Evolutionary conservation across 2,329 filamentous ascomycete species (phyloP).

Genomic region (Tolypocladium ophioglossoides): DNA sequence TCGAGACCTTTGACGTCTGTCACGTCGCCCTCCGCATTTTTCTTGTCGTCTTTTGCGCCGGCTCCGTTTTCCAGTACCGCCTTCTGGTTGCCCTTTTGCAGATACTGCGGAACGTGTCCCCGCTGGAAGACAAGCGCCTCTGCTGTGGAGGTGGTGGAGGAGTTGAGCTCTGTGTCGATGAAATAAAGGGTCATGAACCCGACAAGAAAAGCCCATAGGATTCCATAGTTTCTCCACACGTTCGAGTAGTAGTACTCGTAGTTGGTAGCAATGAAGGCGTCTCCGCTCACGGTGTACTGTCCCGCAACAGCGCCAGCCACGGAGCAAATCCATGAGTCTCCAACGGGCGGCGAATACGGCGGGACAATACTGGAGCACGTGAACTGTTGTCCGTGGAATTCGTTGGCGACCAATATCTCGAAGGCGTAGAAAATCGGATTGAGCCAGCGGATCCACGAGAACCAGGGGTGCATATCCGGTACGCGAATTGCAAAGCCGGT

Average conservation of each 20-base stretch:
- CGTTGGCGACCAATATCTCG: conserved; percentile 62
- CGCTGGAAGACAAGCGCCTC: conserved; percentile 60
- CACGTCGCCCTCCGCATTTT: conserved; percentile 4
- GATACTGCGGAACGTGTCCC: conserved; percentile 36
- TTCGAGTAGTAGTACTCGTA: conserved; percentile 48
- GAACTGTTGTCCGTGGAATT: conserved; percentile 51
- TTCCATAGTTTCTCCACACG: conserved; percentile 59
- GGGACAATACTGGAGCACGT: conserved; percentile 42
- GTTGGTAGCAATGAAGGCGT: conserved; percentile 44
- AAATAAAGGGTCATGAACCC: conserved; percentile 54
- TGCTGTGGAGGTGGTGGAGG: conserved; percentile 49
- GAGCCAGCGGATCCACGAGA: conserved; percentile 65
- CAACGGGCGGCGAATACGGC: conserved; percentile 29
- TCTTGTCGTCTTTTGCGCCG: conserved; percentile 11
- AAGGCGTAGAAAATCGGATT: conserved; percentile 68
- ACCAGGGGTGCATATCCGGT: conserved; percentile 56
- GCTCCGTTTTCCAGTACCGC: conserved; percentile 18
- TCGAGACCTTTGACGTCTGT: conserved; percentile 20
- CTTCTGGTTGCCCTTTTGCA: conserved; percentile 20
- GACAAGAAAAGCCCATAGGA: conserved; percentile 55
- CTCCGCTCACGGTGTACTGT: conserved; percentile 43
- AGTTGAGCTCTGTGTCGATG: conserved; percentile 53
- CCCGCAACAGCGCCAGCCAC: conserved; percentile 45
- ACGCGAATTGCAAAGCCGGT: conserved; percentile 45
- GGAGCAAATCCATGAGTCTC: conserved; percentile 40